Conservation (phyloP, 345 rosid genomes). For the Gossypium sturtianum region DNA sequence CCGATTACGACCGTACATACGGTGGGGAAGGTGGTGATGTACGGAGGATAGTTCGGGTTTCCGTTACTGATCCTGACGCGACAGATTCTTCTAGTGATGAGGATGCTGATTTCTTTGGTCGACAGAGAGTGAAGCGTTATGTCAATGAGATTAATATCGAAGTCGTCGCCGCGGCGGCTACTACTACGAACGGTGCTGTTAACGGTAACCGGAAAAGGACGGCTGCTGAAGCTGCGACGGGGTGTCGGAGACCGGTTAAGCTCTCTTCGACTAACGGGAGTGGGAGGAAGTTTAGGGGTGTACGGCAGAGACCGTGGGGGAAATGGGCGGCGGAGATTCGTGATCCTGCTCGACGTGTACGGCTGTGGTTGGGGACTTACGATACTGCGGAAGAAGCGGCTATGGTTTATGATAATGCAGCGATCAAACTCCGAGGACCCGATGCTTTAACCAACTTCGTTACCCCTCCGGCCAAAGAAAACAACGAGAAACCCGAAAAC, state of each 20-base stretch:
- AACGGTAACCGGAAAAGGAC: constrained; percentile 27
- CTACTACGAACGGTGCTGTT: not conserved
- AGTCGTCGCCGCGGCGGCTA: constrained; percentile 16
- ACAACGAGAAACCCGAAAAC: constrained; percentile 13
- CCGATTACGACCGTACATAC: constrained; percentile 10
- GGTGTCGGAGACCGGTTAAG: constrained; percentile 23
- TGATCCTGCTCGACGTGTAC: constrained; percentile 76
- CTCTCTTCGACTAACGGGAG: not conserved
- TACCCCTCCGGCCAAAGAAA: constrained; percentile 30
- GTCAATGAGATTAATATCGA: constrained; percentile 69
- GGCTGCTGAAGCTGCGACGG: not conserved
- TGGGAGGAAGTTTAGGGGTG: constrained; percentile 77
- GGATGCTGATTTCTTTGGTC: constrained; percentile 25
- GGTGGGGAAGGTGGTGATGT: not conserved
- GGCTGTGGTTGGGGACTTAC: constrained; percentile 90
- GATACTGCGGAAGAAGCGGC: constrained; percentile 97
- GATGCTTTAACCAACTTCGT: constrained; percentile 77
- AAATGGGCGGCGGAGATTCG: constrained; percentile 99
- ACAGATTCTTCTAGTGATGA: constrained; percentile 95
- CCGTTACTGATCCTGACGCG: constrained; percentile 65
- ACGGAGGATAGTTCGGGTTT: constrained; percentile 45
- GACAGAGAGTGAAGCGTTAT: constrained; percentile 61
- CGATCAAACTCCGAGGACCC: constrained; percentile 81
- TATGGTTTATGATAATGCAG: constrained; percentile 85
- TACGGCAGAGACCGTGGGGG: constrained; percentile 93